Evolutionary conservation across 208 protist genomes (phyloP).

Genomic region (Acanthamoeba triangularis): DNA sequence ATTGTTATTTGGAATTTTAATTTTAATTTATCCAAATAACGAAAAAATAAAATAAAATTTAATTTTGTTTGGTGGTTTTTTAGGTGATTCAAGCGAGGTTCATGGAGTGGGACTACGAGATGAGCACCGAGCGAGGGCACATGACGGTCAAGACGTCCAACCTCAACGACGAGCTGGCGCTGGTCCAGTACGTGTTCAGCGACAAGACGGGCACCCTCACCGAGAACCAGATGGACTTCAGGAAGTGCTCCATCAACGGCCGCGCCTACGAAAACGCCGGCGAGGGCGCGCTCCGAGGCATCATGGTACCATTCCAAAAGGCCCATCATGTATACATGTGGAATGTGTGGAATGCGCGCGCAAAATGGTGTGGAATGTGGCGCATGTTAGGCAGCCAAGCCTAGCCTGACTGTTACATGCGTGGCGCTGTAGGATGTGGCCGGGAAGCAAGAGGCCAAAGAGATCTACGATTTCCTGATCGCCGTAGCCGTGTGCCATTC

Average conservation of each 20-base stretch:
- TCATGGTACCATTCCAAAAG: conserved; percentile 20
- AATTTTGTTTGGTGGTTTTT: not conserved
- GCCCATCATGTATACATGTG: not conserved
- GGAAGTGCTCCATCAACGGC: conserved; percentile 86
- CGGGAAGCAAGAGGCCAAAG: not conserved
- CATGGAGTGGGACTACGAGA: conserved; percentile 85
- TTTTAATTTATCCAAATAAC: conserved; percentile 85
- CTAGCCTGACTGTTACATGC: not conserved
- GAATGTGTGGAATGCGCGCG: not conserved
- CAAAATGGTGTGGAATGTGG: too few species aligned
- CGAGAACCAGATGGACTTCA: conserved; percentile 88
- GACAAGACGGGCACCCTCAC: conserved; percentile 91
- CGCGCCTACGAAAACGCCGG: not conserved
- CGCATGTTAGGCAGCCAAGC: not conserved
- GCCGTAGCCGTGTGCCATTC: conserved; percentile 74
- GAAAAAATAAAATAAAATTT: too few species aligned
- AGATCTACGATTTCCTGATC: conserved; percentile 69
- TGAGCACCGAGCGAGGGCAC: conserved; percentile 56
- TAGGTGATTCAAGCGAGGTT: conserved; percentile 80
- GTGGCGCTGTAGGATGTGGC: not conserved
- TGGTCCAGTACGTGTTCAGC: conserved; percentile 86
- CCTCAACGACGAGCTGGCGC: conserved; percentile 85
- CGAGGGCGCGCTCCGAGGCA: conserved; percentile 57
- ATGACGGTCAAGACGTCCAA: conserved; percentile 85
- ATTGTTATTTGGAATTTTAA: conserved; percentile 28